These are phyloP conservation scores for Blastobotrys muscicola DNA, from an alignment of 805 yeast species.

Conservation along the genomic window DNA sequence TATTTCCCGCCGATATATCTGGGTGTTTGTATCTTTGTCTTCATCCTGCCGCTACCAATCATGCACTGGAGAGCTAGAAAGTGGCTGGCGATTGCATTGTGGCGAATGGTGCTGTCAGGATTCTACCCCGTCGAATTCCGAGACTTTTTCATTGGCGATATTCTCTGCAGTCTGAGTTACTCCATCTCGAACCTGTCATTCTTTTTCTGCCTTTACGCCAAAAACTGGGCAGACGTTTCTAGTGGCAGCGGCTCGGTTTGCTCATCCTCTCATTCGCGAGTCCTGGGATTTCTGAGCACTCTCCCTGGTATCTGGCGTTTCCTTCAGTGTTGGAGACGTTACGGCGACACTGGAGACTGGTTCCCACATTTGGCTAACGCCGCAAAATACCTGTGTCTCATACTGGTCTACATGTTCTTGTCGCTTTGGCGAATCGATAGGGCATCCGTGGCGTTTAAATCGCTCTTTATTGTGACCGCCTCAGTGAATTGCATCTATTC, in stretches of 20 bases:
- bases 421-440: conserved; percentile 67
- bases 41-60: conserved; percentile 54
- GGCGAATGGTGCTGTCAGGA: conserved; percentile 74
- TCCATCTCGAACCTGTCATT: conserved; percentile 76
- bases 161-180: conserved; percentile 80
- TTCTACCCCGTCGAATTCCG: conserved; percentile 90
- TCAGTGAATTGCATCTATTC: conserved; percentile 60
- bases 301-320: conserved; percentile 88
- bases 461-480: conserved; percentile 65
- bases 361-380: conserved; percentile 94
- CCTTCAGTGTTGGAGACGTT: conserved; percentile 86
- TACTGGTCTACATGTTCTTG: conserved; percentile 59
- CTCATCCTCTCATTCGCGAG: conserved; percentile 67
- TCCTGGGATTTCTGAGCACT: conserved; percentile 75
- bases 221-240: conserved; percentile 49
- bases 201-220: conserved; percentile 73
- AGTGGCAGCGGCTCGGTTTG: conserved; percentile 35
- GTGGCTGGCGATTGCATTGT: conserved; percentile 65
- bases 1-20: conserved; percentile 77
- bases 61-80: conserved; percentile 54
- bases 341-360: conserved; percentile 86
- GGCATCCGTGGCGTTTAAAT: conserved; percentile 32
- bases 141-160: conserved; percentile 90
- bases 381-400: conserved; percentile 59
- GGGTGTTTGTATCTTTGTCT: conserved; percentile 38